Evolutionary conservation across 352 stramenopile species (phyloP), one percentile per base, ranked within the genome.

Genomic region (Pythium guiyangense): DNA sequence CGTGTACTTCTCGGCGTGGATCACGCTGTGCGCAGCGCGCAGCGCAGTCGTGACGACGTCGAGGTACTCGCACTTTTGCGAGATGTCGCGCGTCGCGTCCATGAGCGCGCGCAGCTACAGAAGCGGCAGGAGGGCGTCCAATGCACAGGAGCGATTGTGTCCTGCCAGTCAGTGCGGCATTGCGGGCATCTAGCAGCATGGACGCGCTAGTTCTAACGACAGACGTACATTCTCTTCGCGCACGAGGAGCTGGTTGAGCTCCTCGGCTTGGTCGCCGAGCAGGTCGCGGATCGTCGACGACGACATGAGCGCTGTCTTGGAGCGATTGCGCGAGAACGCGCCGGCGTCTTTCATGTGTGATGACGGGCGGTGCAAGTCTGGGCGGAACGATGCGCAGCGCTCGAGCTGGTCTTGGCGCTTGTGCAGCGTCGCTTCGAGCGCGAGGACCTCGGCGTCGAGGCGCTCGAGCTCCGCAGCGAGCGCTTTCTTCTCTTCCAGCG

Each of bases 1-100:
- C 6, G 76, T 84, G 67, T 86, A 85, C 57, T 82, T 86, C 57
- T 86, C 73, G 5, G 76, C 76, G 15, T 62, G 64, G 4, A 90
- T 74, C 35, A 90, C 63, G 50, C 82, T 83, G 26, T 74, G 54
- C 6, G 71, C 70, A 0, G 79, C 77, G 1, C 63, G 69, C 1
- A 90, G 42, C 8, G 71, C 85, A 34, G 73, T 67, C 43, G 74
- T 61, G 17, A 88, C 71, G 10, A 88, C 73, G 44, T 80, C 74
- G 10, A 77, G 29, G 50, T 73, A 73, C 49, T 81, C 69, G 17
- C 69, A 79, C 8, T 79, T 67, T 44, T 86, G 73, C 2, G 75
- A 86, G 26, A 90, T 71, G 27, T 86, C 77, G 0, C 75, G 66
- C 35, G 79, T 88, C 2, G 71, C 75, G 9, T 84, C 71, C 72